These are phyloP conservation scores for Monosporascus sp. DNA, from an alignment of 2,329 filamentous ascomycete genomes.

Conservation along the genomic window DNA sequence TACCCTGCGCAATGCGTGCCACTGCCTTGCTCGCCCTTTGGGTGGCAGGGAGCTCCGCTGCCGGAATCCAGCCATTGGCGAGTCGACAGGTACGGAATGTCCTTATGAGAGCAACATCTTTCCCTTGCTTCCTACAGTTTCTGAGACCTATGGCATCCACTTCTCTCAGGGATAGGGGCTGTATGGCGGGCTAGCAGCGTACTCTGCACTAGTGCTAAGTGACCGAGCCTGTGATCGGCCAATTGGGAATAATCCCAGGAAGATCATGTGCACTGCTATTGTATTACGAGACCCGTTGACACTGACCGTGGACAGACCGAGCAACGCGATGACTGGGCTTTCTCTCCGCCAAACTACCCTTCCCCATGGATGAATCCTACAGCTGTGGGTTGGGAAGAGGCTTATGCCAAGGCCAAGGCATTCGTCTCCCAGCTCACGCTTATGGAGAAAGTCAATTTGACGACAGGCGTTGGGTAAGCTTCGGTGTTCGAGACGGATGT, in stretches of 20 bases:
- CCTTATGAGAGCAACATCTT: neutral
- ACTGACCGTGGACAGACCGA: constrained; percentile 16
- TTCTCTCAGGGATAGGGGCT: neutral
- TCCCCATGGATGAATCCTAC: constrained; percentile 79
- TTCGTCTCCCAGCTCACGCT: constrained; percentile 83
- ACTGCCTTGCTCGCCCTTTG: constrained; percentile 1
- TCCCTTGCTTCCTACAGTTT: no score
- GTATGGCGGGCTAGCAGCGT: neutral
- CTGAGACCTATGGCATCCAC: neutral
- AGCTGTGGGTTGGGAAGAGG: constrained; percentile 67
- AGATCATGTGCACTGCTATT: no score
- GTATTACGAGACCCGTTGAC: neutral
- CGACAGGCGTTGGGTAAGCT: constrained; percentile 77
- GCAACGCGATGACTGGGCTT: constrained; percentile 17
- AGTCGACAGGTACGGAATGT: neutral
- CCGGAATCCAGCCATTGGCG: constrained; percentile 1
- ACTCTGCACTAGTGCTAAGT: no score
- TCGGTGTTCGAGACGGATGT: neutral
- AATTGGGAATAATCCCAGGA: no score
- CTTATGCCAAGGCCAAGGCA: constrained; percentile 67
- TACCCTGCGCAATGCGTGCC: constrained; percentile 3
- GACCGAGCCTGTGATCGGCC: no score
- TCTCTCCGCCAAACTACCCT: constrained; percentile 55
- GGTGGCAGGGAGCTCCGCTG: constrained; percentile 7
- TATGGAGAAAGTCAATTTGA: constrained; percentile 88